Conservation (phyloP, 805 yeast species). For the Cyberlindnera bimundalis region DNA sequence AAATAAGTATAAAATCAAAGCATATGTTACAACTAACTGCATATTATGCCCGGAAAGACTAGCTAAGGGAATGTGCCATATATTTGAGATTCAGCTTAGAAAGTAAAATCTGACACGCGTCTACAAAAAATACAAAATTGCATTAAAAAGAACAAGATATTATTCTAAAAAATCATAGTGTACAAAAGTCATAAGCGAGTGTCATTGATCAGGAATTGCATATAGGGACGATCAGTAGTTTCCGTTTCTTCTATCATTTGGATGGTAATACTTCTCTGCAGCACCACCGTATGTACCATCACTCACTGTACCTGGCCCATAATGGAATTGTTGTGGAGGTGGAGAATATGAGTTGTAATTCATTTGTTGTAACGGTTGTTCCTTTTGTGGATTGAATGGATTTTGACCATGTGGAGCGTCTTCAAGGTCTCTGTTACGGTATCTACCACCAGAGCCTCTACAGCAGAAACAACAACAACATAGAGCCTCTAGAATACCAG, state of each 20-base stretch:
- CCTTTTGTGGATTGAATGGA: constrained; percentile 19
- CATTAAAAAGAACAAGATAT: neutral
- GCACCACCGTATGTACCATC: constrained; percentile 12
- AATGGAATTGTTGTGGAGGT: constrained; percentile 11
- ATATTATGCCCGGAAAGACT: too few species aligned
- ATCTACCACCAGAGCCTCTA: constrained; percentile 2
- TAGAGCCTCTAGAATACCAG: constrained; percentile 46
- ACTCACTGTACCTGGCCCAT: constrained; percentile 20
- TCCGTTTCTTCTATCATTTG: neutral
- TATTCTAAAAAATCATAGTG: neutral
- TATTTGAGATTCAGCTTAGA: too few species aligned
- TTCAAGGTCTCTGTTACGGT: constrained; percentile 5
- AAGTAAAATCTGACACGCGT: too few species aligned
- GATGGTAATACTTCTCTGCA: constrained; percentile 11
- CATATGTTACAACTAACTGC: too few species aligned
- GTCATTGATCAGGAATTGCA: neutral
- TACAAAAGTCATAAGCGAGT: constrained; percentile 1
- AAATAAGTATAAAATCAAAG: too few species aligned
- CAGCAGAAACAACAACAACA: constrained; percentile 47
- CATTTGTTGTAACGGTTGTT: constrained; percentile 8
- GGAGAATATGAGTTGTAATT: constrained; percentile 6
- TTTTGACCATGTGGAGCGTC: constrained; percentile 11
- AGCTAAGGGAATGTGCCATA: too few species aligned
- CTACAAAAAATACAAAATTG: too few species aligned
- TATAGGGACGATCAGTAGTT: constrained; percentile 1